Conservation (phyloP, 2,329 filamentous ascomycete species). For the Exophiala sp. region DNA sequence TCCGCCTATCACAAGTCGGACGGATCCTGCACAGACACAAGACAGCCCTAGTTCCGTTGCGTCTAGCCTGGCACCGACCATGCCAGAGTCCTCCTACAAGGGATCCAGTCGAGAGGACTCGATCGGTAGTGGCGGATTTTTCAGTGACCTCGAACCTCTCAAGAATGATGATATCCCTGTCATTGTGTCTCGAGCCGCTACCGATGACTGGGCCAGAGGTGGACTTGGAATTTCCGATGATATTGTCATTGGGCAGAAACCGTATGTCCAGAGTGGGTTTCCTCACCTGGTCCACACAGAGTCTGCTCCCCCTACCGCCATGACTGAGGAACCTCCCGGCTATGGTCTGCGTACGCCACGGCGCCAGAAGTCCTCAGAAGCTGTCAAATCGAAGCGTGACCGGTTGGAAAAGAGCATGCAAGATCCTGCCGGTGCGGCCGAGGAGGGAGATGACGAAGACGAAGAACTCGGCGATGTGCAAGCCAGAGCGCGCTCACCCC, state of each 20-base stretch:
- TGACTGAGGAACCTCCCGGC: slow-evolving; percentile 46
- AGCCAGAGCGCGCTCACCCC: slow-evolving; percentile 49
- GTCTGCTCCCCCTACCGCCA: slow-evolving; percentile 60
- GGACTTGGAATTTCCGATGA: slow-evolving; percentile 76
- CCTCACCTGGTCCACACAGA: slow-evolving; percentile 58
- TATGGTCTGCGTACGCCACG: slow-evolving; percentile 48
- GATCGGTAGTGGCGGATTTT: slow-evolving; percentile 75
- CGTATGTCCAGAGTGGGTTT: slow-evolving; percentile 42
- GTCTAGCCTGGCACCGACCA: slow-evolving; percentile 66
- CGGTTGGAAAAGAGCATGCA: slow-evolving; percentile 66
- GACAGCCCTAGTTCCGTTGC: slow-evolving; percentile 80
- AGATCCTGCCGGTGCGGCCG: slow-evolving; percentile 61
- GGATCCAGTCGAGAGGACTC: slow-evolving; percentile 84
- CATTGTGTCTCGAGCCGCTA: slow-evolving; percentile 68
- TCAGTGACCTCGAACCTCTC: slow-evolving; percentile 78
- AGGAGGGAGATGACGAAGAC: slow-evolving; percentile 92
- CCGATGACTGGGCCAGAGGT: slow-evolving; percentile 72
- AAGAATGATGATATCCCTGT: slow-evolving; percentile 75
- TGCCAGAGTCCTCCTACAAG: slow-evolving; percentile 71
- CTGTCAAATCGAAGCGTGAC: slow-evolving; percentile 70
- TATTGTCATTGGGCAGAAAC: slow-evolving; percentile 40
- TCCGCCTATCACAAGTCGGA: slow-evolving; percentile 15
- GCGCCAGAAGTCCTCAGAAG: slow-evolving; percentile 68
- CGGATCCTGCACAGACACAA: slow-evolving; percentile 55
- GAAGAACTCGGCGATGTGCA: slow-evolving; percentile 71